phyloP scores from a whole-genome alignment of 805 yeast genomes.

The Suhomyces sp. region DNA sequence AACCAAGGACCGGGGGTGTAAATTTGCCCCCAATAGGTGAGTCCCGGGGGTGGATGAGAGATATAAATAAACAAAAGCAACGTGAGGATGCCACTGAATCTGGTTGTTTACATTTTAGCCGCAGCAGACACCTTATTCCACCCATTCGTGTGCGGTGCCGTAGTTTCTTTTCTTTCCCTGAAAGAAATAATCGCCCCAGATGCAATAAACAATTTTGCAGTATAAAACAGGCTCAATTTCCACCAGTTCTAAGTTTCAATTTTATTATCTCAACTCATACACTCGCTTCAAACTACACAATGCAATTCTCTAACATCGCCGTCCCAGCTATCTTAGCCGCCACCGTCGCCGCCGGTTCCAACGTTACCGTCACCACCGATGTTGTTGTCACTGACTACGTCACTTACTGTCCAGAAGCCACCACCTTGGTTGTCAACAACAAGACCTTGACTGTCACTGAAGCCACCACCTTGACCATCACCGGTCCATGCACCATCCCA shows the following conservation, averaged over 20 bases:
- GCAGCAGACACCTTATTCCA: neutral
- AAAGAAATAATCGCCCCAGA: no score
- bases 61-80: no score
- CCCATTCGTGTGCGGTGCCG: neutral
- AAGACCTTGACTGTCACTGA: constrained; percentile 71
- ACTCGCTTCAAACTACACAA: constrained; percentile 20
- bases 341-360: constrained; percentile 42
- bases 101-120: constrained; percentile 1
- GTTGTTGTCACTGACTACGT: constrained; percentile 66
- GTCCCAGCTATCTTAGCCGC: constrained; percentile 44
- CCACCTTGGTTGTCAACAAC: constrained; percentile 63
- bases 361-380: constrained; percentile 52
- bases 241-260: neutral
- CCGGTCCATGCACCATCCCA: constrained; percentile 81
- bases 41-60: no score
- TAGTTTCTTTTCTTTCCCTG: no score
- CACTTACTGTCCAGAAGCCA: constrained; percentile 82
- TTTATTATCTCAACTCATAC: constrained; percentile 8
- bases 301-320: constrained; percentile 39
- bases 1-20: no score
- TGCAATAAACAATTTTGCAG: neutral
- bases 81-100: neutral
- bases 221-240: constrained; percentile 7
- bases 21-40: no score
- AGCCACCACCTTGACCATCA: constrained; percentile 80